Evolutionary conservation across 768 basidiomycete species (phyloP).

Genomic region (Lactifluus rugatus): DNA sequence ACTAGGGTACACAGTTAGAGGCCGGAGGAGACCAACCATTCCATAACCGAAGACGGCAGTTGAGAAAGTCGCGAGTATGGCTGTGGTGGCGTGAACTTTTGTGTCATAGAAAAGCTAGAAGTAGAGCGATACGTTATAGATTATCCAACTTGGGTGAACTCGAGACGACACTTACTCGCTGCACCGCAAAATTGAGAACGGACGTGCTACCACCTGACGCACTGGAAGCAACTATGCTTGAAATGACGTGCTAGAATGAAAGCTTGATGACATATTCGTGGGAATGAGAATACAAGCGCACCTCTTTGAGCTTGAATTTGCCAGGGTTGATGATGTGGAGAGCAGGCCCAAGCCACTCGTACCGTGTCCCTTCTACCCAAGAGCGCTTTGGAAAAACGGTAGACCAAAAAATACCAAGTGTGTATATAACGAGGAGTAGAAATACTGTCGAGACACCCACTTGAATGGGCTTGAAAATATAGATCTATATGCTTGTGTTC

Average conservation of each 20-base stretch:
- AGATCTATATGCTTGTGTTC: slow-evolving; percentile 33
- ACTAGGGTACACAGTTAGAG: slow-evolving; percentile 50
- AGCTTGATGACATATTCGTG: background rate
- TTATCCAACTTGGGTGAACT: background rate
- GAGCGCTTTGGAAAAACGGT: slow-evolving; percentile 33
- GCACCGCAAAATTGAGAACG: slow-evolving; percentile 53
- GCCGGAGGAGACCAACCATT: slow-evolving; percentile 47
- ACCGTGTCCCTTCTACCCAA: slow-evolving; percentile 37
- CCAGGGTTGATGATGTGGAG: slow-evolving; percentile 48
- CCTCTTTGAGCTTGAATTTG: slow-evolving; percentile 50
- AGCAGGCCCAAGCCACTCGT: slow-evolving; percentile 32
- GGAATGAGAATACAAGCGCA: slow-evolving; percentile 20
- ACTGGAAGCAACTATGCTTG: slow-evolving; percentile 47
- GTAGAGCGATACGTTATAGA: background rate
- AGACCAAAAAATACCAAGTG: slow-evolving; percentile 43
- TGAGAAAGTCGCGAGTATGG: slow-evolving; percentile 53
- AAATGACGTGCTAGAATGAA: slow-evolving; percentile 42
- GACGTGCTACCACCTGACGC: slow-evolving; percentile 44
- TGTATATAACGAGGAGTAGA: slow-evolving; percentile 44
- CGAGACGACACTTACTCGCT: slow-evolving; percentile 32
- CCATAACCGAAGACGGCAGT: slow-evolving; percentile 60
- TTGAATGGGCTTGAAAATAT: slow-evolving; percentile 49
- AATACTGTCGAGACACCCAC: slow-evolving; percentile 46
- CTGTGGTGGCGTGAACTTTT: slow-evolving; percentile 43
- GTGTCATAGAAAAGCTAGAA: slow-evolving; percentile 49